These are phyloP conservation scores for Thermomucor indicae-seudaticae DNA, from an alignment of 371 early-diverging fungal species.

Conservation along the genomic window DNA sequence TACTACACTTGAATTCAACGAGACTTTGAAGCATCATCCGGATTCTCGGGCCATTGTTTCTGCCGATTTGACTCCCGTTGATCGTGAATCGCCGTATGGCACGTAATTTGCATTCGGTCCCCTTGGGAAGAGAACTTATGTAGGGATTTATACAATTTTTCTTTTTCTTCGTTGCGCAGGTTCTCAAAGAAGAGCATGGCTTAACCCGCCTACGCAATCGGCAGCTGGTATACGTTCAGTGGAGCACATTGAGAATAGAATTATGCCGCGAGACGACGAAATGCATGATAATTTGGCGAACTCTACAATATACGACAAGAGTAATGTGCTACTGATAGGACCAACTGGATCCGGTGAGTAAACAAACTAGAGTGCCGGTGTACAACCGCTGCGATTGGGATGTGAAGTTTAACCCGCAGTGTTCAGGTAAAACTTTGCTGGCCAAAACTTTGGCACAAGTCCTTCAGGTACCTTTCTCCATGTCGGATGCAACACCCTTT, in stretches of 20 bases:
- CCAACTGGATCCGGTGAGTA: conserved; percentile 71
- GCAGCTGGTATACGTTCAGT: conserved; percentile 2
- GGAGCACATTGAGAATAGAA: not conserved
- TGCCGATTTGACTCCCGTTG: conserved; percentile 20
- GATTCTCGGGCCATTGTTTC: conserved; percentile 14
- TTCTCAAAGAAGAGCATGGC: conserved; percentile 19
- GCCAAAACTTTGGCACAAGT: conserved; percentile 84
- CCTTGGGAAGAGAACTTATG: no score
- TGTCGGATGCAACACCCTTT: conserved; percentile 91
- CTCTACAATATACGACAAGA: conserved; percentile 74
- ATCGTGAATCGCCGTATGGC: conserved; percentile 14
- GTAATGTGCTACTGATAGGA: conserved; percentile 86
- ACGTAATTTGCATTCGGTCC: no score
- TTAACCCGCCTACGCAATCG: conserved; percentile 21
- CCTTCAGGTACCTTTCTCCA: conserved; percentile 86
- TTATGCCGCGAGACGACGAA: not conserved
- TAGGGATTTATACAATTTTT: not conserved
- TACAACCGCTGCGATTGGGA: not conserved
- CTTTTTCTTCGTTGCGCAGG: not conserved
- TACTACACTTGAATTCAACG: not conserved
- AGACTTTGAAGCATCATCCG: no score
- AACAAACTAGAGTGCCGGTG: not conserved
- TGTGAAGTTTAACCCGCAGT: no score
- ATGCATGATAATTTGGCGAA: not conserved
- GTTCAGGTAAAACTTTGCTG: conserved; percentile 79